phyloP scores from a whole-genome alignment of 495 filamentous ascomycete species.

The Aspergillus saccharolyticus region DNA sequence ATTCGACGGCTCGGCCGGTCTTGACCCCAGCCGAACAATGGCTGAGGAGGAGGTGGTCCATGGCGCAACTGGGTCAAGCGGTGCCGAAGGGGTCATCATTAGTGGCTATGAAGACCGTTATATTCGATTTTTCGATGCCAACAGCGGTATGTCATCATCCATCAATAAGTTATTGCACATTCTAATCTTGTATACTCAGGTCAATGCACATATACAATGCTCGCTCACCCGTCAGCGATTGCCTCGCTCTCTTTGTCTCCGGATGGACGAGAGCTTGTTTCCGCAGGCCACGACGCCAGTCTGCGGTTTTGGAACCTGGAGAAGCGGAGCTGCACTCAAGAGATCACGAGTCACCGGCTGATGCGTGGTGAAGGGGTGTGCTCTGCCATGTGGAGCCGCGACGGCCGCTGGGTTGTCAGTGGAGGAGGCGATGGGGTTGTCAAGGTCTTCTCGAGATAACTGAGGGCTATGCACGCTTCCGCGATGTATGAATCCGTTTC shows the following conservation, averaged over 20 bases:
- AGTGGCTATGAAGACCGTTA: conserved; percentile 93
- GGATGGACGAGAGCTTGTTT: conserved; percentile 89
- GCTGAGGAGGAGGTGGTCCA: conserved; percentile 65
- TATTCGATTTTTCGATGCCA: conserved; percentile 96
- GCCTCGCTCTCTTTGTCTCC: conserved; percentile 85
- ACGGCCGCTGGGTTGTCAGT: conserved; percentile 89
- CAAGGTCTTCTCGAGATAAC: conserved; percentile 79
- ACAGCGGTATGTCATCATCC: conserved; percentile 70
- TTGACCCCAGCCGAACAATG: conserved; percentile 58
- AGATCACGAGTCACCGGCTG: conserved; percentile 81
- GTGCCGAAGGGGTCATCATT: conserved; percentile 87
- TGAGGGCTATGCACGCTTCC: conserved; percentile 14
- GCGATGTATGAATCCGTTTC: conserved; percentile 33
- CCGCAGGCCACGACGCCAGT: conserved; percentile 89
- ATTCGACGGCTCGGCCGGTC: conserved; percentile 61
- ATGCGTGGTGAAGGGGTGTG: conserved; percentile 96
- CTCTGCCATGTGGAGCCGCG: conserved; percentile 86
- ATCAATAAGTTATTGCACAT: not conserved
- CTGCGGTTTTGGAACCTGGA: conserved; percentile 98
- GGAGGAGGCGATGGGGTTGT: conserved; percentile 95
- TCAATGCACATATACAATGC: conserved; percentile 98
- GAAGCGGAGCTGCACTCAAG: conserved; percentile 87
- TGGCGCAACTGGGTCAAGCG: conserved; percentile 80
- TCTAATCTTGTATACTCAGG: conserved; percentile 53
- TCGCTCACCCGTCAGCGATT: conserved; percentile 89